Base-by-base conservation (phyloP, 208 protist species). In the Blastocrithidia nonstop region DNA sequence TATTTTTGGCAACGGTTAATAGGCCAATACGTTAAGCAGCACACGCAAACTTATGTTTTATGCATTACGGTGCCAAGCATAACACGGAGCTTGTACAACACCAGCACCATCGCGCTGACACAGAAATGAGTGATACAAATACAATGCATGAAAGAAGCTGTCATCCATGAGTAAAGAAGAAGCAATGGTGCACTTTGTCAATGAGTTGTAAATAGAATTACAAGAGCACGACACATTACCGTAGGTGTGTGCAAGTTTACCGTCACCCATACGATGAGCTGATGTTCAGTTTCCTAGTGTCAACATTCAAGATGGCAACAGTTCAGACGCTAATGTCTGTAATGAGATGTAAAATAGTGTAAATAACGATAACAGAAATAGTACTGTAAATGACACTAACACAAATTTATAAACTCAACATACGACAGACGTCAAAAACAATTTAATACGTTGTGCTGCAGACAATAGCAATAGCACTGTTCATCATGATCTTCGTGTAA, bases 181-280 rank as follows among this genome's bases (percentile, higher is more conserved):
- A 50, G 74, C 75, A 15, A 90, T 90, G 81, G 81, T 90, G n/a
- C 60, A 70, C 50, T 90, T 82, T 62, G 81, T 90, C 38, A 58
- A 62, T 21, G 54, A 57, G 21, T 53, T 64, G 9, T 49, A 83
- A 28, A 58, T 64, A 16, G 32, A 40, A 1, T 46, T n/a, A n/a
- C n/a, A n/a, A n/a, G n/a, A n/a, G n/a, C n/a, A n/a, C n/a, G n/a
- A n/a, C n/a, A n/a, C n/a, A n/a, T n/a, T n/a, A n/a, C 29, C 11
- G 29, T n/a, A 35, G 29, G 29, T 35, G 29, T 11, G n/a, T 11
- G 11, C 11, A n/a, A 35, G 11, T 11, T 11, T 35, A n/a, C 11
- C 11, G 29, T 15, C n/a, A n/a, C 29, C 29, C 11, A 11, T 35
- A n/a, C 29, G 29, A 11, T 35, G 29, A n/a, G 11, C 29, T 15